Evolutionary conservation across 2,329 filamentous ascomycete species (phyloP).

Genomic region (Trichoderma sp.): DNA sequence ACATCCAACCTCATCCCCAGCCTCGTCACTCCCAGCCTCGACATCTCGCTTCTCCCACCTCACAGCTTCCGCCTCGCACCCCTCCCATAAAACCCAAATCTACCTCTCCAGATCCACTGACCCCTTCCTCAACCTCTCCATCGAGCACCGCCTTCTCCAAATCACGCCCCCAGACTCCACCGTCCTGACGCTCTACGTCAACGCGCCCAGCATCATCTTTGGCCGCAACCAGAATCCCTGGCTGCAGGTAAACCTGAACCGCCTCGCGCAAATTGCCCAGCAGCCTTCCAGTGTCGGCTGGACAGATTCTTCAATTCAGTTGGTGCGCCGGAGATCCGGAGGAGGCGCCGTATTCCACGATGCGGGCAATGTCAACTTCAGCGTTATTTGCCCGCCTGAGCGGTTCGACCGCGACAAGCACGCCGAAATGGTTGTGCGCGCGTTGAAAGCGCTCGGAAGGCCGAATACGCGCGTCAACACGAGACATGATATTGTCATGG

Average conservation of each 20-base stretch:
- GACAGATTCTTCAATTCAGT: conserved; percentile 44
- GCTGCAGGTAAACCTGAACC: conserved; percentile 78
- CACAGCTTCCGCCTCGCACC: conserved; percentile 43
- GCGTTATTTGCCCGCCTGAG: conserved; percentile 78
- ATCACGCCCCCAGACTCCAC: conserved; percentile 70
- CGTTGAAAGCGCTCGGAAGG: conserved; percentile 63
- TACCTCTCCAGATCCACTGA: conserved; percentile 70
- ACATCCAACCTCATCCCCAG: not conserved
- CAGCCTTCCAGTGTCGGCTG: conserved; percentile 31
- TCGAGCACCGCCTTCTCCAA: conserved; percentile 87
- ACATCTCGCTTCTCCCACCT: conserved; percentile 35
- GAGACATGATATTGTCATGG: conserved; percentile 89
- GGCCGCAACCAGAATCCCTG: conserved; percentile 98
- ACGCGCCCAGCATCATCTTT: conserved; percentile 83
- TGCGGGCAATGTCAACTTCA: conserved; percentile 89
- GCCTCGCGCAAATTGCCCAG: conserved; percentile 47
- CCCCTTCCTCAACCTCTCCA: conserved; percentile 87
- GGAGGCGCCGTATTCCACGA: conserved; percentile 96
- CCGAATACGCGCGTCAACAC: conserved; percentile 74
- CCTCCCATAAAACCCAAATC: conserved; percentile 60
- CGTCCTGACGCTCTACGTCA: conserved; percentile 85
- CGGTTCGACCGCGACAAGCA: conserved; percentile 83
- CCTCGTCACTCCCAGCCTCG: not conserved
- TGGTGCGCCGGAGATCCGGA: conserved; percentile 83
- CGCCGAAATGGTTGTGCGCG: conserved; percentile 90